Base-by-base conservation (phyloP, 2,329 filamentous ascomycete genomes). In the Ophiostoma triangulosporum region DNA sequence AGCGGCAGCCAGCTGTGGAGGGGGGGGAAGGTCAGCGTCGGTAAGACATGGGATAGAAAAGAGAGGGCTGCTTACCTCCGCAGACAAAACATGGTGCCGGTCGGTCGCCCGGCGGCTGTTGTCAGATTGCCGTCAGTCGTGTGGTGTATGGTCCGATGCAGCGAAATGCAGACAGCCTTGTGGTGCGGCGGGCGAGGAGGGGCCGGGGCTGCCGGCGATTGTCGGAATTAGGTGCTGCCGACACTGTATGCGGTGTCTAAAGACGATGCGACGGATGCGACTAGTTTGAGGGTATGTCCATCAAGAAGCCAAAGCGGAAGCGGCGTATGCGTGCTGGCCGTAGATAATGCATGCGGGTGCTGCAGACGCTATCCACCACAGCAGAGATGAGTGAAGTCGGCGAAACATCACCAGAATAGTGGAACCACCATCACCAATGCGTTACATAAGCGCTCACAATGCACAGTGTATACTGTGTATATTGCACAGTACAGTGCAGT, bases 1-100 rank as follows among this genome's bases (percentile, higher is more conserved):
- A 93, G 81, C 29, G 87, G 87, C 51, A 93, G 78, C 84, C 86
- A 91, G 69, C 86, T 91, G 62, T 15, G 29, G 29, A 31, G 29
- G 29, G 29, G 29, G 29, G 29, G 29, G n/a, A n/a, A 20, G 29
- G 29, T 36, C 36, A 5, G 32, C 12, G 54, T 53, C 24, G 38
- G 48, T 12, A 24, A 17, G n/a, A 12, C n/a, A n/a, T n/a, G 11
- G 17, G 9, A 20, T 3, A 3, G 20, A 24, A 11, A 12, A 26
- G 12, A 26, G 36, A 12, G 22, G 32, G 46, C 22, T 53, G 60
- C 70, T 62, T 69, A 82, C 80, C 78, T 83, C 60, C 81, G 74
- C 57, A 85, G 70, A 66, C 81, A 84, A 65, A 84, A 84, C 80
- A 84, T 84, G 58, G 56, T 62, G 60, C 36, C 46, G 24, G 12